Evolutionary conservation across 192 early-diverging fungal species (phyloP), one percentile per base, ranked within the genome.

Genomic region (Umbelopsis ramanniana): DNA sequence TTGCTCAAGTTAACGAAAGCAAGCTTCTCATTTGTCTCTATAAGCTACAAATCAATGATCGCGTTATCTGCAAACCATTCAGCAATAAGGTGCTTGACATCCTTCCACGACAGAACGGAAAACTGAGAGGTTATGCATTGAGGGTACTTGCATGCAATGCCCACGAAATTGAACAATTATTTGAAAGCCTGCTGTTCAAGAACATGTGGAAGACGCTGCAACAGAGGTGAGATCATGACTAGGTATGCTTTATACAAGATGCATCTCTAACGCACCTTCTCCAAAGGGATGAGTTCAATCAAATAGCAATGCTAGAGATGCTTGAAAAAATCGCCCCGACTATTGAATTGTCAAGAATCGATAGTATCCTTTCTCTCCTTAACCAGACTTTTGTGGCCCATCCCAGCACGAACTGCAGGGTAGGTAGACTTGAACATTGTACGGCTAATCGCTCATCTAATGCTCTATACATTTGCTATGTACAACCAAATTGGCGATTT

Each of bases 101-200:
- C 0, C 78, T 90, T 12, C 84, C 87, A 6, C 79, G 75, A 53
- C 69, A 90, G 17, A 73, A 78, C 45, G 84, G 81, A 12, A 76
- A 78, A 19, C 52, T 75, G 0, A 78, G 84, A 33, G 83, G 77
- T 11, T 71, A 82, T 9, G 80, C 81, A 4, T 72, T 93, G 11
- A 87, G 89, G 33, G 81, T 90, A 8, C 55, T 93, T 3, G 76
- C 83, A n/a, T 83, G 79, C 35, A 82, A 79, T 22, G 86, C 80
- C 4, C 78, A 82, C 7, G 43, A 79, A 10, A 81, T 83, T 17
- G 72, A 71, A 3, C 82, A 88, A 70, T 52, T 93, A 12, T 88
- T 90, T 60, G 79, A 80, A 40, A 83, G 84, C 24, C 71, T 93
- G 11, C 76, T 84, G 55, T 80, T 67, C 7, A 71, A 88, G 40